These are phyloP conservation scores for Aspergillus bridgeri DNA, from an alignment of 495 filamentous ascomycete species.

Conservation along the genomic window DNA sequence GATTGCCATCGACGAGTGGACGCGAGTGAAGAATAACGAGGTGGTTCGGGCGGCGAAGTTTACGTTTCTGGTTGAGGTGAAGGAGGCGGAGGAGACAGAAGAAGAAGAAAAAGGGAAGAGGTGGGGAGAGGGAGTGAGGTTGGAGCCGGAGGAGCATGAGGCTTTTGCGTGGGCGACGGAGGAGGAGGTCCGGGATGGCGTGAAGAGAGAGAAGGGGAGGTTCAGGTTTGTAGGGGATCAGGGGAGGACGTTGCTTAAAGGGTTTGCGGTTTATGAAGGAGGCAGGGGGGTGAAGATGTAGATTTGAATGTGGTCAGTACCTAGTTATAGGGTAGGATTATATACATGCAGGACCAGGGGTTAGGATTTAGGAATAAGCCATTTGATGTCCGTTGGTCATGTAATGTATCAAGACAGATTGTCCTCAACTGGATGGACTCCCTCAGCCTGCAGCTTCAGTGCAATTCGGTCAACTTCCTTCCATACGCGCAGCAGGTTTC, in stretches of 20 bases:
- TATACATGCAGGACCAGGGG: too few species aligned
- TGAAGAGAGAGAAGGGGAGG: slow-evolving; percentile 17
- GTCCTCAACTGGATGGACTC: slow-evolving; percentile 63
- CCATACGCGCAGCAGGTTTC: slow-evolving; percentile 77
- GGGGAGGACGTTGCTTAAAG: neutral
- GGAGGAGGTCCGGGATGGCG: slow-evolving; percentile 29
- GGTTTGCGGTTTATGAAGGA: neutral
- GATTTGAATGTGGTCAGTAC: too few species aligned
- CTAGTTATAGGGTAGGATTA: too few species aligned
- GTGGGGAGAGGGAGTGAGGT: slow-evolving; percentile 28
- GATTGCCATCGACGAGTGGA: slow-evolving; percentile 36
- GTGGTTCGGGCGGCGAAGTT: slow-evolving; percentile 29
- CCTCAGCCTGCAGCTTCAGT: slow-evolving; percentile 55
- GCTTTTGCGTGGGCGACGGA: slow-evolving; percentile 43
- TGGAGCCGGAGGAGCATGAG: slow-evolving; percentile 45
- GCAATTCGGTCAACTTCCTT: slow-evolving; percentile 64
- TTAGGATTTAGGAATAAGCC: too few species aligned
- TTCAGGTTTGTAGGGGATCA: slow-evolving; percentile 19
- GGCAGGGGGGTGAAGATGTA: too few species aligned
- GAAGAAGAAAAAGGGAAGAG: too few species aligned
- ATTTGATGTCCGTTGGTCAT: too few species aligned
- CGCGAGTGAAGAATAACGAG: slow-evolving; percentile 12
- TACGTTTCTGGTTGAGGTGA: slow-evolving; percentile 38
- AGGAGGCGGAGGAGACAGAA: slow-evolving; percentile 17
- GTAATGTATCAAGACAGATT: too few species aligned